Evolutionary conservation across 1,139 yeast genomes (phyloP).

Genomic region (Candida sp.): DNA sequence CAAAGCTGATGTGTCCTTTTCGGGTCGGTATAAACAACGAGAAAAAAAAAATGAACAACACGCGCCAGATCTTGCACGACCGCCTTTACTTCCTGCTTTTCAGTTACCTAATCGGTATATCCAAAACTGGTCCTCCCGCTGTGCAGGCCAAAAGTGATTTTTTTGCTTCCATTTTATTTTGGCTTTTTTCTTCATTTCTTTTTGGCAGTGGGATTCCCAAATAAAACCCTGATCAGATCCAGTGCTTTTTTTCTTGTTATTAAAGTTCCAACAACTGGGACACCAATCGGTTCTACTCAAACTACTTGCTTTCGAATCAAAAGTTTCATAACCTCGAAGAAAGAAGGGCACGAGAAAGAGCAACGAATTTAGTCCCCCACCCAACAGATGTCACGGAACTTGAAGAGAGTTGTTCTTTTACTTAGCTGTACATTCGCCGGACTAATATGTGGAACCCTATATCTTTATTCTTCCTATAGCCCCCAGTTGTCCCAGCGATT

Average conservation of each 20-base stretch:
- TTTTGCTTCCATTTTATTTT: background rate
- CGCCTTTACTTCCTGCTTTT: background rate
- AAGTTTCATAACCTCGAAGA: background rate
- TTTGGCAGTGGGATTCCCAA: background rate
- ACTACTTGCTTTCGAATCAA: background rate
- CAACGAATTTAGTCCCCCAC: background rate
- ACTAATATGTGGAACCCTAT: conserved; percentile 64
- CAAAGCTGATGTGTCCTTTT: conserved; percentile 2
- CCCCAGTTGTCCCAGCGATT: conserved; percentile 64
- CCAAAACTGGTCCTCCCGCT: too few species aligned
- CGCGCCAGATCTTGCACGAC: background rate
- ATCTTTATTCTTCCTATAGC: conserved; percentile 62
- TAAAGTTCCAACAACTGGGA: too few species aligned
- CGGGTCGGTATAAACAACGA: background rate
- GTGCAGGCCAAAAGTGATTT: too few species aligned
- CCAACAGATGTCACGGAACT: conserved; percentile 24
- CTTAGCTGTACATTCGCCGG: conserved; percentile 54
- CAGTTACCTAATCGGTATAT: too few species aligned
- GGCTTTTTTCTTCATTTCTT: background rate
- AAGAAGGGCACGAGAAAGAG: background rate
- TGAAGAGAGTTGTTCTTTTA: conserved; percentile 39
- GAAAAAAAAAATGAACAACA: background rate
- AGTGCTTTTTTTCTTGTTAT: too few species aligned
- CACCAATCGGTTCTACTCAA: too few species aligned
- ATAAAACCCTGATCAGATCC: too few species aligned